A percentile compares a stretch with the other conserved stretches of the same genome.
These are phyloP conservation scores for Botrytis paeoniae DNA, from an alignment of 2,329 filamentous ascomycete genomes.

Conservation along the genomic window DNA sequence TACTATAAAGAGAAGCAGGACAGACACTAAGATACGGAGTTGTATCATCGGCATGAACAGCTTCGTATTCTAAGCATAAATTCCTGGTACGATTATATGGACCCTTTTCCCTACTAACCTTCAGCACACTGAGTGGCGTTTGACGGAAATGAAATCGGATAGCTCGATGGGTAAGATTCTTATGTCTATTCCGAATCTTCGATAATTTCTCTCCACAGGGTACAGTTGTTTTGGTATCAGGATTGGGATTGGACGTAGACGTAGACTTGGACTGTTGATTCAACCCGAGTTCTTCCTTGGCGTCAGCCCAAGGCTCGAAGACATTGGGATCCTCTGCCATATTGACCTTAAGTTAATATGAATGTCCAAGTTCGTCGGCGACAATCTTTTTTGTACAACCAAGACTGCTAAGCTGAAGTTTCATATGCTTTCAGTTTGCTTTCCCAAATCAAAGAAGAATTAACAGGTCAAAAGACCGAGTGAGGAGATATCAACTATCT, in stretches of 20 bases:
- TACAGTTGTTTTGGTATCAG: background rate
- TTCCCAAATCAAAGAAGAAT: background rate
- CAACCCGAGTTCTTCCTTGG: background rate
- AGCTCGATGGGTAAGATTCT: background rate
- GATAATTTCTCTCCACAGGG: background rate
- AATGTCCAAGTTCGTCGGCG: background rate
- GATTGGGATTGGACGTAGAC: background rate
- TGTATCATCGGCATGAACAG: background rate
- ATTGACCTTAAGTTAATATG: background rate
- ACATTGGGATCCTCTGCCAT: background rate
- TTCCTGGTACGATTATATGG: background rate
- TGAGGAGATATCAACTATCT: background rate
- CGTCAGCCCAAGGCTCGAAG: background rate
- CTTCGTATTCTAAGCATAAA: background rate
- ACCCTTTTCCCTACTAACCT: background rate
- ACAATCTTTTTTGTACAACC: background rate
- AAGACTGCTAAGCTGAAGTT: background rate
- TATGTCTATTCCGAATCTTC: background rate
- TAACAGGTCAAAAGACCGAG: background rate
- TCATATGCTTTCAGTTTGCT: background rate
- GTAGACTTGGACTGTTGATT: background rate
- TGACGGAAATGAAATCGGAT: background rate
- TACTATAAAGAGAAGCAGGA: background rate
- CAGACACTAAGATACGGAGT: background rate
- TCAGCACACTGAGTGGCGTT: background rate